These are phyloP conservation scores for Phoma sp. DNA, from an alignment of 2,329 filamentous ascomycete species.

Conservation along the genomic window DNA sequence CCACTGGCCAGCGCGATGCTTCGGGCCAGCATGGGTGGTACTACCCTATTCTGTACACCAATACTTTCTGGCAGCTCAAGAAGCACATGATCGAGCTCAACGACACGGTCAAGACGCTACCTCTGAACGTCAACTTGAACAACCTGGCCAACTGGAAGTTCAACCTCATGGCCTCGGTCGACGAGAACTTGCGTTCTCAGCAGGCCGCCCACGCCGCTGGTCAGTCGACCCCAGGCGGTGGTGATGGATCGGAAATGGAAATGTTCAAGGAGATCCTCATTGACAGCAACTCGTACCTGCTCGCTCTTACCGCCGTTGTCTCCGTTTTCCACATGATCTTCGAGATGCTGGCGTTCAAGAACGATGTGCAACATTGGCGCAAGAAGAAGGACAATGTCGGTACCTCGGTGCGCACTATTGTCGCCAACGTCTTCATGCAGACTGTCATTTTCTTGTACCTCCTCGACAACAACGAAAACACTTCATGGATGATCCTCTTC, in stretches of 20 bases:
- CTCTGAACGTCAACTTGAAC: constrained; percentile 81
- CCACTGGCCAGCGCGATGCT: constrained; percentile 79
- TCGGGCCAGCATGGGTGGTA: constrained; percentile 93
- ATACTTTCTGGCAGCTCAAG: constrained; percentile 96
- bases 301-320: constrained; percentile 82
- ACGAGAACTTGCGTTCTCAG: constrained; percentile 84
- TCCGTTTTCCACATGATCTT: constrained; percentile 92
- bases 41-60: constrained; percentile 85
- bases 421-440: constrained; percentile 99
- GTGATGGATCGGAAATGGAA: constrained; percentile 92
- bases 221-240: constrained; percentile 72
- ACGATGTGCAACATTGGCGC: constrained; percentile 94
- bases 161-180: constrained; percentile 79
- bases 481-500: constrained; percentile 98
- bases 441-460: constrained; percentile 93
- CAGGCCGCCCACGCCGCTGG: constrained; percentile 77
- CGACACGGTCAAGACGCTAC: constrained; percentile 80
- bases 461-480: constrained; percentile 95
- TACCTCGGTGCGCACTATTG: constrained; percentile 92
- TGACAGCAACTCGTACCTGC: constrained; percentile 90
- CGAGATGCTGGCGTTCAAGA: constrained; percentile 95
- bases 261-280: constrained; percentile 96
- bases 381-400: constrained; percentile 99
- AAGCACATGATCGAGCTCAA: constrained; percentile 92
- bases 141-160: constrained; percentile 91